Evolutionary conservation across 176 grass and related monocot genomes (phyloP).

Genomic region (Carex myosuroides): DNA sequence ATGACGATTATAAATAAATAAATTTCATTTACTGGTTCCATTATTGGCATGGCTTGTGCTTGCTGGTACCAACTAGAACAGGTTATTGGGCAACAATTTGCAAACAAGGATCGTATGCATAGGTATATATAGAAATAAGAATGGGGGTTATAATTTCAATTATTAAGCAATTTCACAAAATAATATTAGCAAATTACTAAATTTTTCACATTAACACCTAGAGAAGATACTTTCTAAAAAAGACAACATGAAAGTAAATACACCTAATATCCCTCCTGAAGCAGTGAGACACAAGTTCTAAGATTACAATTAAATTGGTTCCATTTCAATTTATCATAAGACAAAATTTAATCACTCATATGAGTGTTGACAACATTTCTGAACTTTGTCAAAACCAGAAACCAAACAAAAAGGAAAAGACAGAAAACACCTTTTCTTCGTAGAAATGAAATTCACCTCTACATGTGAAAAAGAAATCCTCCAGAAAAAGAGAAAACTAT

Average conservation of each 20-base stretch:
- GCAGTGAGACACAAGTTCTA: background rate
- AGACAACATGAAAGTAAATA: background rate
- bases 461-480: background rate
- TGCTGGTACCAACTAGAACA: background rate
- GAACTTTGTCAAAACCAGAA: background rate
- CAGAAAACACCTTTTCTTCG: background rate
- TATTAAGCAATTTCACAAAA: background rate
- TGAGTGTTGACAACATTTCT: background rate
- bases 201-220: background rate
- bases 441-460: background rate
- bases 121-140: background rate
- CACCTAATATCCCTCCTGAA: background rate
- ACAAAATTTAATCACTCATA: background rate
- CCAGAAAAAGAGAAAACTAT: constrained; percentile 36
- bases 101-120: background rate
- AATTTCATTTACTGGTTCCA: background rate
- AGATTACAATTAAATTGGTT: background rate
- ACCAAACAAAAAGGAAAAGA: background rate
- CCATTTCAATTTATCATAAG: background rate
- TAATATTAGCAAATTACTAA: background rate
- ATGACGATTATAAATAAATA: background rate
- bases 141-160: background rate
- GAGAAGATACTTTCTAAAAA: background rate
- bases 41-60: background rate
- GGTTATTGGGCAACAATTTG: background rate